Evolutionary conservation across 441 rosid genomes (phyloP), one percentile per base, ranked within the genome.

Genomic region (Brassica balearica): DNA sequence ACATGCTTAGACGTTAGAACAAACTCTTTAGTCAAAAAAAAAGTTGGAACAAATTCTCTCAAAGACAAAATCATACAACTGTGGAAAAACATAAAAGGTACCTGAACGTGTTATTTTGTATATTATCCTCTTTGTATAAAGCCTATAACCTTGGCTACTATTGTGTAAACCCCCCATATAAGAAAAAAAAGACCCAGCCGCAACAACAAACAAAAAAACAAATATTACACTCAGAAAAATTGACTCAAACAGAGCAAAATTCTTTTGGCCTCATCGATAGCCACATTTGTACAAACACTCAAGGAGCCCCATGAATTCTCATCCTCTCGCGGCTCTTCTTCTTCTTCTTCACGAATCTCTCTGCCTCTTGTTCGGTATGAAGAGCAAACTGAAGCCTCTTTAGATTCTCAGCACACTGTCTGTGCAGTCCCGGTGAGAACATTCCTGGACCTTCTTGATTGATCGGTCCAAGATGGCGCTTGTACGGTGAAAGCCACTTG

Each of bases 401-500:
- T 27, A 95, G 75, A 74, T 89, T 89, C 71, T 90, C 92, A 5
- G 80, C 79, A 78, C 97, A 95, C 82, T 85, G 92, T 71, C 75
- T 80, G 74, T 93, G 93, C 65, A 72, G 4, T 12, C 59, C 81
- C 8, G 67, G 48, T 15, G 81, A 79, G 73, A 65, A 72, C 46
- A 62, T 43, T 73, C 72, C 36, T 4, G 71, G 67, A 32, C 79
- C 74, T 56, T 75, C 76, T 61, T 71, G 84, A 8, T 81, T 82
- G 20, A 84, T 87, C 0, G 86, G 92, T 64, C 68, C 70, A 5
- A 88, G 72, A 73, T 77, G 87, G 27, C 98, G 86, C 82, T 85
- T 86, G 80, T 88, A 82, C 0, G 88, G 89, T 0, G 97, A 91
- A 72, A 84, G 83, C 99, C 99, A 95, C 81, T 95, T 95, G 5